phyloP scores from a whole-genome alignment of 23 red algal species.

The Agarophyton chilense region DNA sequence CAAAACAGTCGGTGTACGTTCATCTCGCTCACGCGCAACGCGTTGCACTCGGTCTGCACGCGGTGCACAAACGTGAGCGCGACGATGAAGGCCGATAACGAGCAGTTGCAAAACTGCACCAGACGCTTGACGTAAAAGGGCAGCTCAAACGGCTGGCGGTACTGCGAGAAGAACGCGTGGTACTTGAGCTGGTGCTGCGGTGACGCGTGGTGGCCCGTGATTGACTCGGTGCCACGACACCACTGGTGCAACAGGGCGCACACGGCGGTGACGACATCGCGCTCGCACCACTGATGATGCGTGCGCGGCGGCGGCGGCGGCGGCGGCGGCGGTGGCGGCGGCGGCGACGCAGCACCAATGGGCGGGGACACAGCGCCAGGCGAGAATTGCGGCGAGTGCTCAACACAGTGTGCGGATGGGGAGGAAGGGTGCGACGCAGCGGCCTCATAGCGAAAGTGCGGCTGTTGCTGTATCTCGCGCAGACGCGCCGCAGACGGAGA shows the following conservation, averaged over 20 bases:
- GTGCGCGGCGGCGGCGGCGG: not conserved
- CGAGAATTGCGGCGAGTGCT: not conserved
- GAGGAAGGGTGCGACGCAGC: too few relatives aligned
- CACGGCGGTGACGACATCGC: not conserved
- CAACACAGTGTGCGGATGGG: too few relatives aligned
- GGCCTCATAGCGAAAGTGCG: too few relatives aligned
- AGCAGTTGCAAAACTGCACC: slow-evolving; percentile 72
- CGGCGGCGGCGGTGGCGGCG: not conserved
- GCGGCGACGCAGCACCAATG: not conserved
- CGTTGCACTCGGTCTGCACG: not conserved
- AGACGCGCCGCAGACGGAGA: too few relatives aligned
- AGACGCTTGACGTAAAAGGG: slow-evolving; percentile 71
- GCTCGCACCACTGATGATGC: not conserved
- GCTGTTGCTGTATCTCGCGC: too few relatives aligned
- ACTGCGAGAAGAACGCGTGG: slow-evolving; percentile 56
- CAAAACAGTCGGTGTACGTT: slow-evolving; percentile 80
- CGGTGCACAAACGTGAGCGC: slow-evolving; percentile 43
- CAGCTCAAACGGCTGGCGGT: slow-evolving; percentile 63
- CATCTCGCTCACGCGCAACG: slow-evolving; percentile 16
- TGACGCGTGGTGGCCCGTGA: not conserved
- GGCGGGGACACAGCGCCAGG: not conserved
- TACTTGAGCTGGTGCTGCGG: slow-evolving; percentile 1
- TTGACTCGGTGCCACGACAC: not conserved
- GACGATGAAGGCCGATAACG: slow-evolving; percentile 44
- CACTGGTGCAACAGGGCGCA: too few relatives aligned